These are phyloP conservation scores for Sclerotinia nivalis DNA, from an alignment of 2,329 filamentous ascomycete species.

Conservation along the genomic window DNA sequence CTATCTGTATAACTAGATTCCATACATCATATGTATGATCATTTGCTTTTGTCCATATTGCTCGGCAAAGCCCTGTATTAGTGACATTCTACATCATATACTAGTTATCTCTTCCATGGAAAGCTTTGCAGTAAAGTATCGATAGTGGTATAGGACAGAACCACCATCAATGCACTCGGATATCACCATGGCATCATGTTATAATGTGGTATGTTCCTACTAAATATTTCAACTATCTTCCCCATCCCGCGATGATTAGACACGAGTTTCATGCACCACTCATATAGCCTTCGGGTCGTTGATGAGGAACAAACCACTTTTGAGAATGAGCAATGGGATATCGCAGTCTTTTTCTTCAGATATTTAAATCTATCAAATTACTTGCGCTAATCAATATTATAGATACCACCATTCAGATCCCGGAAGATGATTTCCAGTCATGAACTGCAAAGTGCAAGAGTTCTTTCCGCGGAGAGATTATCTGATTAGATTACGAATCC, in stretches of 20 bases:
- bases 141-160: neutral
- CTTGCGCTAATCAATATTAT: neutral
- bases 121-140: neutral
- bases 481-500: neutral
- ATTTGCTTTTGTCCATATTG: neutral
- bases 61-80: neutral
- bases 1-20: neutral
- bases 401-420: neutral
- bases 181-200: neutral
- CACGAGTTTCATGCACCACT: slow-evolving; percentile 97
- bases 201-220: neutral
- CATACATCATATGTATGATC: neutral
- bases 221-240: neutral
- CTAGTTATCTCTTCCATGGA: neutral
- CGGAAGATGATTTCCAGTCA: no score
- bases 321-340: slow-evolving; percentile 18
- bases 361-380: neutral
- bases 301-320: slow-evolving; percentile 69
- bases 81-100: neutral
- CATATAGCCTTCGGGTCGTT: slow-evolving; percentile 84
- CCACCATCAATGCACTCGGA: neutral
- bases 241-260: slow-evolving; percentile 77
- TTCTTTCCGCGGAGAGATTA: neutral
- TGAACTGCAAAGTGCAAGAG: neutral
- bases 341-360: neutral